Evolutionary conservation across 2,329 filamentous ascomycete genomes (phyloP).

Genomic region (Verticillium longisporum): DNA sequence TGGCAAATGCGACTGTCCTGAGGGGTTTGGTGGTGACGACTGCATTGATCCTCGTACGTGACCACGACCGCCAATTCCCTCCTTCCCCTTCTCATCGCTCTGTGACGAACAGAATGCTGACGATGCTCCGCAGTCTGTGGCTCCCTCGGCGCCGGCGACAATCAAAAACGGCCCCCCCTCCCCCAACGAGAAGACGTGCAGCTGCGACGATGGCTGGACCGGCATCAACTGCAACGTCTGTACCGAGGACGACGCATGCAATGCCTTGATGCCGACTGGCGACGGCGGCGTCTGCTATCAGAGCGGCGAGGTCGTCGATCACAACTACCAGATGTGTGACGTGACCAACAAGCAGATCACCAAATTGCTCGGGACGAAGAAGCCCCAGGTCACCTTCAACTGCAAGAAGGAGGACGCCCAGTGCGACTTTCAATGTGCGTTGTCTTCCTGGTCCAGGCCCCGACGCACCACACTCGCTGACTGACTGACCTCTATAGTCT

Average conservation of each 20-base stretch:
- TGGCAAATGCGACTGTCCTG: conserved; percentile 86
- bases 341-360: conserved; percentile 95
- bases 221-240: conserved; percentile 99
- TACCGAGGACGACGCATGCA: conserved; percentile 73
- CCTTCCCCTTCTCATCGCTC: neutral
- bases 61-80: neutral
- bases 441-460: conserved; percentile 5
- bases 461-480: neutral
- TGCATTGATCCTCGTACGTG: conserved; percentile 73
- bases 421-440: conserved; percentile 91
- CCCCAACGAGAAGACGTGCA: conserved; percentile 53
- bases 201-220: conserved; percentile 88
- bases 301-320: conserved; percentile 80
- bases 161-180: conserved; percentile 71
- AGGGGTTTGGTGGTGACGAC: conserved; percentile 90
- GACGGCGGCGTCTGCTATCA: conserved; percentile 87
- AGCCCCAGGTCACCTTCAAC: conserved; percentile 90
- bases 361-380: conserved; percentile 74
- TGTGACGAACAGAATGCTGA: conserved; percentile 4
- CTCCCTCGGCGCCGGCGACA: conserved; percentile 71
- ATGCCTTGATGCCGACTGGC: conserved; percentile 76
- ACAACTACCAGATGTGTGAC: conserved; percentile 97
- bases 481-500: conserved; percentile 51
- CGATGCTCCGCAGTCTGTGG: conserved; percentile 60
- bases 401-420: conserved; percentile 63